These are phyloP conservation scores for Skeletonema menzelii DNA, from an alignment of 108 stramenopile species.

Conservation along the genomic window DNA sequence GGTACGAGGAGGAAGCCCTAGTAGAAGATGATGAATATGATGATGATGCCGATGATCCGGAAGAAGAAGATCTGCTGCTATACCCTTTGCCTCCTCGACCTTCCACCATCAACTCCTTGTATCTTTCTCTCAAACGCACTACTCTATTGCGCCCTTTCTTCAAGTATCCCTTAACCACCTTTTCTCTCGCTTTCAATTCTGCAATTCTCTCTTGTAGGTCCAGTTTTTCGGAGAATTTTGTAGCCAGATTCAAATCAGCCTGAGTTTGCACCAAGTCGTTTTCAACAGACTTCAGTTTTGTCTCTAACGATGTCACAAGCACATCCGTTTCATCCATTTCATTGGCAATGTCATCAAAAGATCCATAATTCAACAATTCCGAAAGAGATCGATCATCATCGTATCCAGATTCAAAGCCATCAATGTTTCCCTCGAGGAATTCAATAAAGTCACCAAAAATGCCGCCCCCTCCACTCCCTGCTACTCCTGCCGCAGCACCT, in stretches of 20 bases:
- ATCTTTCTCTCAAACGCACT: slow-evolving; percentile 69
- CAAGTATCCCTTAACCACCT: slow-evolving; percentile 68
- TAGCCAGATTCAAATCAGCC: slow-evolving; percentile 51
- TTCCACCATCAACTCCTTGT: slow-evolving; percentile 70
- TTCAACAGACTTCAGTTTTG: slow-evolving; percentile 55
- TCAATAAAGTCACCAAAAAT: slow-evolving; percentile 77
- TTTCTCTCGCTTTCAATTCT: slow-evolving; percentile 72
- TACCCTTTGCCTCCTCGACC: slow-evolving; percentile 51
- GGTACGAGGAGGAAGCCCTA: slow-evolving; percentile 10
- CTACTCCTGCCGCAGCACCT: slow-evolving; percentile 44
- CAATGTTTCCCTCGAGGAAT: slow-evolving; percentile 76
- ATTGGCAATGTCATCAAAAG: slow-evolving; percentile 65
- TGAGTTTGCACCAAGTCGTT: slow-evolving; percentile 53
- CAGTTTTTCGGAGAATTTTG: slow-evolving; percentile 62
- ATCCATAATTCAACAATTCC: slow-evolving; percentile 54
- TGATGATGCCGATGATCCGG: slow-evolving; percentile 19
- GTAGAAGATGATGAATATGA: slow-evolving; percentile 22
- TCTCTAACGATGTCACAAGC: slow-evolving; percentile 66
- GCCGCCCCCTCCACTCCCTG: slow-evolving; percentile 37
- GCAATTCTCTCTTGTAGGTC: slow-evolving; percentile 64
- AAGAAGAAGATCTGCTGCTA: slow-evolving; percentile 4
- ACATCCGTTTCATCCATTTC: slow-evolving; percentile 85
- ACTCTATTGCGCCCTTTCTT: slow-evolving; percentile 69
- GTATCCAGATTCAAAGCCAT: slow-evolving; percentile 50
- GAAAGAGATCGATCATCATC: slow-evolving; percentile 65